Conservation (phyloP, 805 yeast species). For the Lipomyces starkeyi region DNA sequence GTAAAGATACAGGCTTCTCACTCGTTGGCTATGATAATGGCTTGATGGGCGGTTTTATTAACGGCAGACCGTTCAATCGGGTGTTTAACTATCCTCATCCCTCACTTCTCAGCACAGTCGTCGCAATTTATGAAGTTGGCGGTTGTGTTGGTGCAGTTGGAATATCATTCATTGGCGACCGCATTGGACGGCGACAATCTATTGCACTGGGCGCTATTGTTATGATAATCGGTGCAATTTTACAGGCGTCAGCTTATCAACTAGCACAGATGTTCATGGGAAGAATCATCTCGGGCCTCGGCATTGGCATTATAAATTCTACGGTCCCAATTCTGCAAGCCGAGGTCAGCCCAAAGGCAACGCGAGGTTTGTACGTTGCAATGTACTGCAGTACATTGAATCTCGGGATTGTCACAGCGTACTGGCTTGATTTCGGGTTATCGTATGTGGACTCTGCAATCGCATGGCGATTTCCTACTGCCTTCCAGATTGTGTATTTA, state of each 20-base stretch:
- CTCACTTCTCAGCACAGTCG: conserved; percentile 54
- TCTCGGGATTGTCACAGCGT: conserved; percentile 65
- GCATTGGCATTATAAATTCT: conserved; percentile 78
- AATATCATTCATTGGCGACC: conserved; percentile 57
- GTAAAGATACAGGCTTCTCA: background rate
- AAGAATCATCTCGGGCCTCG: conserved; percentile 73
- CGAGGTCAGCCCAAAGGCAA: conserved; percentile 69
- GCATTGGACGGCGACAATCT: conserved; percentile 67
- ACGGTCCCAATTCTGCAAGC: conserved; percentile 84
- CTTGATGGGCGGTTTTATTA: conserved; percentile 34
- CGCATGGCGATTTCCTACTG: conserved; percentile 81
- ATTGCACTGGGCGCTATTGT: conserved; percentile 62
- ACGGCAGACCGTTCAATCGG: conserved; percentile 23
- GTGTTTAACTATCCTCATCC: conserved; percentile 54
- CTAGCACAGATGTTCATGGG: conserved; percentile 77
- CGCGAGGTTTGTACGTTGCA: conserved; percentile 70
- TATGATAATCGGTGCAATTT: conserved; percentile 63
- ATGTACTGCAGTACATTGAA: conserved; percentile 75
- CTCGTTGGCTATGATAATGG: conserved; percentile 29
- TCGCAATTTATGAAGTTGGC: conserved; percentile 58
- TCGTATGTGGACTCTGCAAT: conserved; percentile 55
- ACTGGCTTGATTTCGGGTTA: conserved; percentile 64
- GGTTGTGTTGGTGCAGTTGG: conserved; percentile 56
- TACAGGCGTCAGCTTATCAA: conserved; percentile 61
- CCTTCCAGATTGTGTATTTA: conserved; percentile 69